Evolutionary conservation across 345 rosid species (phyloP).

Genomic region (Salix suchowensis): DNA sequence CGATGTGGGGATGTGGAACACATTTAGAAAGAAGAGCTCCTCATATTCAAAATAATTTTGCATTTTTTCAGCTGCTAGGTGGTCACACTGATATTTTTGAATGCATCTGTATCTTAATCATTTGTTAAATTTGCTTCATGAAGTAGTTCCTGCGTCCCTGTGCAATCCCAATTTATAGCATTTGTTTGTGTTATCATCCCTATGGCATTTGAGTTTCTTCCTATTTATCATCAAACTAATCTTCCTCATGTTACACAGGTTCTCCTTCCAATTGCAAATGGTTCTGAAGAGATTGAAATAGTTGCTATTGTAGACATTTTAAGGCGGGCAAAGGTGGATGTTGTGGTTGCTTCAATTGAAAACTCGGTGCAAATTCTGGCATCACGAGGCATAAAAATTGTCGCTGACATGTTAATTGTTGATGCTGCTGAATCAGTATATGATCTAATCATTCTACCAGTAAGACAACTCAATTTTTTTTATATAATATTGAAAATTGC

Average conservation of each 20-base stretch:
- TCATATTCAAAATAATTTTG: too few species aligned
- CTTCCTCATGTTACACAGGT: constrained; percentile 42
- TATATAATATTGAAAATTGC: background rate
- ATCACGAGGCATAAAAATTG: constrained; percentile 67
- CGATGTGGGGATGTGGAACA: background rate
- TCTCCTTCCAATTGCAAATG: constrained; percentile 82
- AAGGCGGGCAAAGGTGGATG: constrained; percentile 78
- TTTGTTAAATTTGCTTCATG: background rate
- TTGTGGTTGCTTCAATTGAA: constrained; percentile 78
- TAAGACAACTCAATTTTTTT: constrained; percentile 24
- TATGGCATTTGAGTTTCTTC: background rate
- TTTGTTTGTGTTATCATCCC: background rate
- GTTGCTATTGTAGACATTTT: constrained; percentile 67
- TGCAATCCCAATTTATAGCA: background rate
- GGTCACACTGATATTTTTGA: background rate
- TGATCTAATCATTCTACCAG: constrained; percentile 85
- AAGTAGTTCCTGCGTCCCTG: background rate
- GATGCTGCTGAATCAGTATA: constrained; percentile 53
- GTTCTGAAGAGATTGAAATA: constrained; percentile 74
- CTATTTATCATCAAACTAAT: background rate
- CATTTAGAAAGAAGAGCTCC: too few species aligned
- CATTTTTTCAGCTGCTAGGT: background rate
- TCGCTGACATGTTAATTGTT: constrained; percentile 67
- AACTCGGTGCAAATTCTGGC: constrained; percentile 51
- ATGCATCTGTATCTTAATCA: background rate